Base-by-base conservation (phyloP, 164 flowering plant species). In the Kingdonia uniflora region DNA sequence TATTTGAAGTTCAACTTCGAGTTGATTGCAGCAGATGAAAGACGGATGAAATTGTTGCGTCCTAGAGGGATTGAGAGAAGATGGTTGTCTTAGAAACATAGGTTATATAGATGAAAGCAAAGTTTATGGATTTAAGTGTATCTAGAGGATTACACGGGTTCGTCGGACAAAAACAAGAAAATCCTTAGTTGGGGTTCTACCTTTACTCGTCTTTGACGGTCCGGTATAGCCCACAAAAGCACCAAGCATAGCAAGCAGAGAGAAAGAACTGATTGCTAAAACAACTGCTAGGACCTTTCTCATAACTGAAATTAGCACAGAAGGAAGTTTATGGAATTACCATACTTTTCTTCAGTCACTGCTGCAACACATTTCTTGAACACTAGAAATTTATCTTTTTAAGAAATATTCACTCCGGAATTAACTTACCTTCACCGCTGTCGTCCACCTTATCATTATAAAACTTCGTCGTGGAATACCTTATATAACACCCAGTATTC, bases 401-500 rank as follows among this genome's bases (percentile, higher is more conserved):
- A 29, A 29, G 35, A 29, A 3, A 29, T 41, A 41, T 41, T 41
- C 4, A 5, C 44, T 14, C 44, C 16, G 4, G n/a, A 14, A 41
- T 3, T 41, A 41, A 14, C 44, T 16, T 41, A 16, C 17, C 16
- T 41, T 2, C 5, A 11, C 17, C 5, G 44, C 44, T 41, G 4
- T 41, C 16, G 17, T 14, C 16, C n/a, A n/a, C n/a, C 1, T 42
- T 64, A 22, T 72, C 63, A 42, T 51, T 54, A 26, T 67, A 72
- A 23, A 84, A 82, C 54, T 76, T 77, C 17, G 45, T 39, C 0
- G 77, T 72, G 0, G 86, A 87, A 51, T 80, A 82, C 64, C 87
- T 77, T 73, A 85, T 29, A 49, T 76, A 87, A 54, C 94, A 85
- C 10, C 96, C 96, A 19, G 81, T 63, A 64, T 65, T 66, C 78